Conservation (phyloP, 2,329 filamentous ascomycete species). For the Sclerotinia glacialis region DNA sequence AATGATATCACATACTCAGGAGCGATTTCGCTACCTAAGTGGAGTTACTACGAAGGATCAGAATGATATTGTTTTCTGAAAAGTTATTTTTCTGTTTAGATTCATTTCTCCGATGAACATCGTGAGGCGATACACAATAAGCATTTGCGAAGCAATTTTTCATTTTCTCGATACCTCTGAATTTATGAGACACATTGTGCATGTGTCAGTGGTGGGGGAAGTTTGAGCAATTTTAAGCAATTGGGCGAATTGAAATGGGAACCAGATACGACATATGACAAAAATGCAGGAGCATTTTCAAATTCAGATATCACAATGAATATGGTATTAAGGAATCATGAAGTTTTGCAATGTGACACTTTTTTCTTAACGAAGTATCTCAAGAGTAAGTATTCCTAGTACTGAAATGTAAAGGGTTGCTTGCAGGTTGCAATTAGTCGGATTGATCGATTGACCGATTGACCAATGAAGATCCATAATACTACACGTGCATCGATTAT, state of each 20-base stretch:
- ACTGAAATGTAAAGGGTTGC: no score
- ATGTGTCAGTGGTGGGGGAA: constrained; percentile 19
- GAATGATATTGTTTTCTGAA: constrained; percentile 37
- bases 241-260: constrained; percentile 10
- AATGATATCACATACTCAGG: constrained; percentile 25
- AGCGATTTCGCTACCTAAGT: constrained; percentile 30
- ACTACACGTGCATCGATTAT: not conserved
- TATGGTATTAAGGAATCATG: constrained; percentile 12
- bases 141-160: constrained; percentile 29
- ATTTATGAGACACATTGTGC: constrained; percentile 15
- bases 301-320: constrained; percentile 16
- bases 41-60: constrained; percentile 32
- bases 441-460: not conserved
- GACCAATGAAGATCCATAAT: not conserved
- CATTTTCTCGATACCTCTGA: constrained; percentile 25
- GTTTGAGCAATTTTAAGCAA: constrained; percentile 13
- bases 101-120: constrained; percentile 32
- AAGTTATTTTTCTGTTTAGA: constrained; percentile 36
- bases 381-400: not conserved
- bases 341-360: not conserved
- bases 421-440: no score
- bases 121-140: constrained; percentile 33
- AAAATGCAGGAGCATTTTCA: constrained; percentile 20
- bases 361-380: not conserved
- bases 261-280: constrained; percentile 4